Evolutionary conservation across 768 basidiomycete species (phyloP), one percentile per base, ranked within the genome.

Genomic region (Mycena rosella): DNA sequence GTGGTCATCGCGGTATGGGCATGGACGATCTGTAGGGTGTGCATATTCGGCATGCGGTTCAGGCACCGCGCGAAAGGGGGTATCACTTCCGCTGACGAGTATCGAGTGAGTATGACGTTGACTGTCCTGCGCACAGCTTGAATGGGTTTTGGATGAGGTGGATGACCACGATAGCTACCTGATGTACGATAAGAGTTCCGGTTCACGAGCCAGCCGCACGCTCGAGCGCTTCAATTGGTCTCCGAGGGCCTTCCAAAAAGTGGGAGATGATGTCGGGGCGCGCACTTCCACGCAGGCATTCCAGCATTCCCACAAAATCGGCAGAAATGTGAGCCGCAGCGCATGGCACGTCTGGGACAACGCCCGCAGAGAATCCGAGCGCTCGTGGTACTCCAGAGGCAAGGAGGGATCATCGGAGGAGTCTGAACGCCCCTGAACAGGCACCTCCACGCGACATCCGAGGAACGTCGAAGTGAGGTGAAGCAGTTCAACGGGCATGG

Each of bases 1-100:
- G 73, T 75, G 20, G 76, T 74, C 80, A 79, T 81, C 42, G 76
- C 71, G 2, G 71, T 65, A 59, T 80, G 78, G 0, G 74, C 74
- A 20, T 76, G 75, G n/a, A 78, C 32, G 54, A 81, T 74, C 60
- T 78, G 75, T 5, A 81, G 67, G 0, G 77, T 79, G 63, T 76
- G 74, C 20, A 79, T 68, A 60, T 78, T 78, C 5, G 79, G 78
- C 18, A 80, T 76, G 22, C 49, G 63, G 9, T 73, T 65, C 15
- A 81, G 65, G 57, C 75, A 77, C 2, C 59, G 69, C 13, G 75
- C 75, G 27, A 79, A 77, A 13, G 76, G 73, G 2, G 73, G 69
- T 11, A 81, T 72, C 26, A 77, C 74, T 1, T 72, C 71, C 0
- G 22, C 29, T 9, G 72, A 55, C 1, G 70, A 66, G 62, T 75